Evolutionary conservation across 208 protist species (phyloP).

Genomic region (Trypanosoma avium): DNA sequence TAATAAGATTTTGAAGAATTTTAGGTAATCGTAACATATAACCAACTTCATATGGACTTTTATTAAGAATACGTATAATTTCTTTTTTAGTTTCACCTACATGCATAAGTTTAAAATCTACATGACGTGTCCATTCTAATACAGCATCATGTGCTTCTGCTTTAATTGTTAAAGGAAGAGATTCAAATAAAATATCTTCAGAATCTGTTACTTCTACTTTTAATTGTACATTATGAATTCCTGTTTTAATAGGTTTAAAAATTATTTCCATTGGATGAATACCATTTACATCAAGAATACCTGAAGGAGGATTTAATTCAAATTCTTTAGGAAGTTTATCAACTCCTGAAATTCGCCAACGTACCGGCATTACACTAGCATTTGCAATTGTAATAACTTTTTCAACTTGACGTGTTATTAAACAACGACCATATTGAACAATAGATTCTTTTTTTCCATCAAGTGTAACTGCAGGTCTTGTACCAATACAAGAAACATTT

Average conservation of each 20-base stretch:
- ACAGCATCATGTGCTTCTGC: constrained; percentile 93
- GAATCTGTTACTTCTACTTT: constrained; percentile 63
- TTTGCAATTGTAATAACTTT: constrained; percentile 71
- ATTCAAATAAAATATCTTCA: constrained; percentile 55
- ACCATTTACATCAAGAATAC: constrained; percentile 68
- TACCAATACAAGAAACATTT: constrained; percentile 82
- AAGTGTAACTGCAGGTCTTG: constrained; percentile 73
- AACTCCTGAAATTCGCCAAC: constrained; percentile 62
- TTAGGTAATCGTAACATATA: constrained; percentile 87
- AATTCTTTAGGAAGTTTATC: constrained; percentile 79
- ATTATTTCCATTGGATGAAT: constrained; percentile 48
- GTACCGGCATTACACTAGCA: constrained; percentile 71
- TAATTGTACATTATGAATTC: constrained; percentile 66
- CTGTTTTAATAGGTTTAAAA: constrained; percentile 72
- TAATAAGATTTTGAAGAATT: constrained; percentile 61
- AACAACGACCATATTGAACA: constrained; percentile 81
- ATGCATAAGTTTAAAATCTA: constrained; percentile 91
- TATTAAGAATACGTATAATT: constrained; percentile 88
- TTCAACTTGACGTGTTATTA: constrained; percentile 51
- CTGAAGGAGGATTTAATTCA: constrained; percentile 53
- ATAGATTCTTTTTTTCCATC: constrained; percentile 70
- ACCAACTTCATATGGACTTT: constrained; percentile 93
- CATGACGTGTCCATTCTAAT: constrained; percentile 86
- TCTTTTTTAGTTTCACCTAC: constrained; percentile 85
- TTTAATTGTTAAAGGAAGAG: constrained; percentile 69